These are phyloP conservation scores for Russula sp. DNA, from an alignment of 768 basidiomycete species.

Conservation along the genomic window DNA sequence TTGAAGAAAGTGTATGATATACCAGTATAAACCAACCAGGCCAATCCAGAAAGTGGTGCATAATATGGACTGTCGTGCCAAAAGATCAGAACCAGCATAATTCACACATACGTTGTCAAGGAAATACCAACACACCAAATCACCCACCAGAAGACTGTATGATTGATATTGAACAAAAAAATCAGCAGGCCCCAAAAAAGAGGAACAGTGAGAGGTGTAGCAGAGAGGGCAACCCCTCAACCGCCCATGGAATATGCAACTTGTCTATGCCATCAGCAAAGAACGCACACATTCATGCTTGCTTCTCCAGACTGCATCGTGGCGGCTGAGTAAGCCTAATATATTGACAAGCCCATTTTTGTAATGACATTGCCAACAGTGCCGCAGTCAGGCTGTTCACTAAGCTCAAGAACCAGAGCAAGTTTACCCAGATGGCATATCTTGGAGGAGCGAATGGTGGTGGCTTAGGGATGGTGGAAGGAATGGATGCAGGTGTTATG, in stretches of 20 bases:
- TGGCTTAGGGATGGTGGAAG: not conserved
- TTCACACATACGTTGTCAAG: too few species aligned
- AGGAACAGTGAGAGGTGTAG: not conserved
- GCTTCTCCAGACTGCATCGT: not conserved
- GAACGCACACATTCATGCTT: not conserved
- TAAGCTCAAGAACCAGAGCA: constrained; percentile 9
- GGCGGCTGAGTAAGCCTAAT: not conserved
- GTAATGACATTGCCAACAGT: not conserved
- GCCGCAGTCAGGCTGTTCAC: not conserved
- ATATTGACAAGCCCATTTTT: not conserved
- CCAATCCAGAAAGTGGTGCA: not conserved
- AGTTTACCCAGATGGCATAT: not conserved
- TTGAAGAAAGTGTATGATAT: not conserved
- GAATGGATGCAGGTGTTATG: not conserved
- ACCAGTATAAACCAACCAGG: not conserved
- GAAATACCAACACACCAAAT: too few species aligned
- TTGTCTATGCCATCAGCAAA: not conserved
- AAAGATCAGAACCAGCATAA: not conserved
- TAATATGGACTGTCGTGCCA: too few species aligned
- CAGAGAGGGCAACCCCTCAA: not conserved
- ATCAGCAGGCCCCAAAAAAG: not conserved
- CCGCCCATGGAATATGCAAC: not conserved
- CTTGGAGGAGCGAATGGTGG: not conserved
- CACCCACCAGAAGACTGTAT: not conserved
- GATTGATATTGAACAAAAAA: not conserved